These are phyloP conservation scores for Cytospora piceicola DNA, from an alignment of 2,329 filamentous ascomycete species.

Conservation along the genomic window DNA sequence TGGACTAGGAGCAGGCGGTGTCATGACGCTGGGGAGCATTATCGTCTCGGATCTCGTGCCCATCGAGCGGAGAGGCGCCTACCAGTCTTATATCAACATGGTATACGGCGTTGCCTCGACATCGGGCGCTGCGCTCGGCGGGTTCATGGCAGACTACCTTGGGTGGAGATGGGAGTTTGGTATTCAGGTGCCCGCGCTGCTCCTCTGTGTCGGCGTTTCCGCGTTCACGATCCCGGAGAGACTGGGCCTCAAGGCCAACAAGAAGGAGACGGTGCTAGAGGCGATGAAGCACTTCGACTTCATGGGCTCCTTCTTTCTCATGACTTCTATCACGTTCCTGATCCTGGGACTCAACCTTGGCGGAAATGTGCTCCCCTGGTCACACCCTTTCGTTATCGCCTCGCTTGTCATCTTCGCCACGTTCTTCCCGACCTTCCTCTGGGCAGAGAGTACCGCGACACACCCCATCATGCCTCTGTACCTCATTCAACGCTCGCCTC, in stretches of 20 bases:
- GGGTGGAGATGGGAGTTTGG: slow-evolving; percentile 78
- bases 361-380: slow-evolving; percentile 66
- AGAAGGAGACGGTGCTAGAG: slow-evolving; percentile 49
- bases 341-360: slow-evolving; percentile 66
- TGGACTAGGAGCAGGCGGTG: slow-evolving; percentile 73
- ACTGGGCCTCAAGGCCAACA: slow-evolving; percentile 48
- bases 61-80: slow-evolving; percentile 66
- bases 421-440: slow-evolving; percentile 56
- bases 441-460: slow-evolving; percentile 52
- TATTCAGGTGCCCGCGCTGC: slow-evolving; percentile 59
- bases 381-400: slow-evolving; percentile 59
- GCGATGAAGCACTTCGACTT: slow-evolving; percentile 62
- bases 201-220: slow-evolving; percentile 52
- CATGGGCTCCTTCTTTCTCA: slow-evolving; percentile 57
- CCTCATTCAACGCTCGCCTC: slow-evolving; percentile 54
- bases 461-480: slow-evolving; percentile 65
- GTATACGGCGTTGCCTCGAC: slow-evolving; percentile 62
- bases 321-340: slow-evolving; percentile 57
- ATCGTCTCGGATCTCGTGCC: slow-evolving; percentile 75
- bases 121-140: slow-evolving; percentile 70
- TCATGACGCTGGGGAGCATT: slow-evolving; percentile 70
- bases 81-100: slow-evolving; percentile 73
- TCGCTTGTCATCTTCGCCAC: slow-evolving; percentile 54
- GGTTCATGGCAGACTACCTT: slow-evolving; percentile 68
- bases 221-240: slow-evolving; percentile 52